Conservation (phyloP, 2,329 filamentous ascomycete species). For the Colletotrichum orchidophilum region DNA sequence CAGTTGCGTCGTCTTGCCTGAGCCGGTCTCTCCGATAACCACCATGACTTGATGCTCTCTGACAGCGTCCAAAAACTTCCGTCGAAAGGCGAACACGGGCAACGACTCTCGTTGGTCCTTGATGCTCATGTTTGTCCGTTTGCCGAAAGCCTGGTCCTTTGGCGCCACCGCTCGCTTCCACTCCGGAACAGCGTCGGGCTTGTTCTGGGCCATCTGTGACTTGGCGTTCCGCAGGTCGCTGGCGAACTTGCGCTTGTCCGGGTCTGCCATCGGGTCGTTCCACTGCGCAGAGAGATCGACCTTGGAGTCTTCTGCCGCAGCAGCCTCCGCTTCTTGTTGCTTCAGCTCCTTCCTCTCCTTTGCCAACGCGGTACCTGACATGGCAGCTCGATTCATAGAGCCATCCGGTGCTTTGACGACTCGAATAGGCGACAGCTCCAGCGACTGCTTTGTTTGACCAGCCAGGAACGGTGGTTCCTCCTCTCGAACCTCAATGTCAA, state of each 20-base stretch:
- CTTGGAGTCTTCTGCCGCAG: constrained; percentile 76
- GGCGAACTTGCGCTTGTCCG: constrained; percentile 88
- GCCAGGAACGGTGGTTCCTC: constrained; percentile 96
- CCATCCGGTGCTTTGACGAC: constrained; percentile 98
- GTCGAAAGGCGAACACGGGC: constrained; percentile 89
- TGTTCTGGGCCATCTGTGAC: constrained; percentile 56
- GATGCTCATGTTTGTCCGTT: constrained; percentile 89
- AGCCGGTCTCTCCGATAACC: constrained; percentile 96
- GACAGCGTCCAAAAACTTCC: constrained; percentile 87
- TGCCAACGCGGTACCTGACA: constrained; percentile 88
- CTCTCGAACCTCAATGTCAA: constrained; percentile 96
- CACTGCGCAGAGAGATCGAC: constrained; percentile 90
- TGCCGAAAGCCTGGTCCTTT: constrained; percentile 84
- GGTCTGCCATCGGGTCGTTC: constrained; percentile 95
- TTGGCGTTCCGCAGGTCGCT: constrained; percentile 80
- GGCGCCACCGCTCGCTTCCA: constrained; percentile 89
- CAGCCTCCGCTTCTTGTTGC: constrained; percentile 86
- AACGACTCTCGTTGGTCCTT: constrained; percentile 92
- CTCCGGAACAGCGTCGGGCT: constrained; percentile 80
- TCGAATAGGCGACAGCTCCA: constrained; percentile 93
- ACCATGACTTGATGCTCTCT: constrained; percentile 90
- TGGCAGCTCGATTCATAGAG: constrained; percentile 96
- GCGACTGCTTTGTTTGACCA: constrained; percentile 94
- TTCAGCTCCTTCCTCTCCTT: constrained; percentile 90
- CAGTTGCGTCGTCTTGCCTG: constrained; percentile 95